Percentiles rank a stretch among this genome's conserved stretches.
Evolutionary conservation across 192 early-diverging fungal species (phyloP).

Genomic region (Coemansia asiatica): DNA sequence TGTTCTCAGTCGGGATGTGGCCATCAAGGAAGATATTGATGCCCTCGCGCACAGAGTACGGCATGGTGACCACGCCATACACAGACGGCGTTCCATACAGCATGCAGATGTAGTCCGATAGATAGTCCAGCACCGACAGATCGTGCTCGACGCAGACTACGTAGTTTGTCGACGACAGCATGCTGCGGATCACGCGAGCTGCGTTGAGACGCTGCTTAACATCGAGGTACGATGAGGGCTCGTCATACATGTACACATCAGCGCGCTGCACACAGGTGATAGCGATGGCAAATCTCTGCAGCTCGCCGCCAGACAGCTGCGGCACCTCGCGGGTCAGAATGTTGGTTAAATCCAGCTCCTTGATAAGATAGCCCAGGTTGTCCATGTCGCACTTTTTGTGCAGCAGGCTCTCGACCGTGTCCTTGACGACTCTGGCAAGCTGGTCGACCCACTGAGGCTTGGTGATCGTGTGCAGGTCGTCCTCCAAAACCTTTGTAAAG

Average conservation of each 20-base stretch:
- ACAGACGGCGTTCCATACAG: constrained; percentile 96
- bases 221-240: constrained; percentile 96
- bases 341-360: constrained; percentile 73
- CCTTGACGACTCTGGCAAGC: constrained; percentile 78
- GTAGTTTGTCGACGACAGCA: constrained; percentile 74
- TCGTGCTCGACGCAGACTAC: constrained; percentile 99
- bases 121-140: constrained; percentile 95
- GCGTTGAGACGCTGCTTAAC: constrained; percentile 99
- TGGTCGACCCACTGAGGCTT: constrained; percentile 97
- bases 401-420: constrained; percentile 74
- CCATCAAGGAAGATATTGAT: constrained; percentile 99
- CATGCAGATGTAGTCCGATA: constrained; percentile 97
- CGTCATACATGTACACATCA: constrained; percentile 99
- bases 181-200: constrained; percentile 83
- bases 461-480: constrained; percentile 90
- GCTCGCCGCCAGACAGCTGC: constrained; percentile 92
- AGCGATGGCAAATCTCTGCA: constrained; percentile 97
- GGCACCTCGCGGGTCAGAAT: constrained; percentile 81
- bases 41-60: constrained; percentile 95
- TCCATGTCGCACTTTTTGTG: constrained; percentile 67
- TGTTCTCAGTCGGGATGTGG: constrained; percentile 95
- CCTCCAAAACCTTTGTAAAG: constrained; percentile 96
- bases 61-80: constrained; percentile 97
- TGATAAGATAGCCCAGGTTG: constrained; percentile 76
- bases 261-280: constrained; percentile 77